Base-by-base conservation (phyloP, 1,284 basidiomycete species). In the Fomes fomentarius region DNA sequence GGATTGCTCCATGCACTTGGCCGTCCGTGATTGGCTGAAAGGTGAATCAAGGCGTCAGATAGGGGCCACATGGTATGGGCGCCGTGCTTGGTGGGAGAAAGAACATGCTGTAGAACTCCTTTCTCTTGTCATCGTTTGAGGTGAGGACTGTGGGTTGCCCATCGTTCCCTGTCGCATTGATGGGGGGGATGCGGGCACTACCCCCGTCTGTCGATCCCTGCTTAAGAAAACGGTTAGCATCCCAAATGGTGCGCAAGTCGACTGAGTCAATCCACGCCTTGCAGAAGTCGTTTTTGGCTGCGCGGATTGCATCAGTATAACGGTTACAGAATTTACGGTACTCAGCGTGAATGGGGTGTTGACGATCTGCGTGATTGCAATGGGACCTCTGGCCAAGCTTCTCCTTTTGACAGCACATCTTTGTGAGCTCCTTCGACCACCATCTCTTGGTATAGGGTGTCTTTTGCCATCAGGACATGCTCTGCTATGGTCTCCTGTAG, bases 251-350 rank as follows among this genome's bases (percentile, higher is more conserved):
- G 0, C 54, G 39, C 1, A 58, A 56, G 2, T 64, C 58, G 0
- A 69, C 54, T 0, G 64, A 54, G 24, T 73, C 70, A 1, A 77
- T 58, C 65, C 65, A 78, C 1, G 69, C 65, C 1, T 59, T 46
- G 72, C 73, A 75, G 57, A 30, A n/a, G n/a, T n/a, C n/a, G n/a
- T n/a, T n/a, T n/a, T n/a, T n/a, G n/a, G n/a, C n/a, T n/a, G n/a
- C n/a, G n/a, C 50, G 21, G 14, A 78, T 71, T 17, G 46, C 51
- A 22, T 71, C 54, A 0, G 48, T 47, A 51, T 76, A 77, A 8
- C 45, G 22, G 45, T 70, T 72, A 1, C 61, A 22, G 7, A 25
- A 45, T 7, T 26, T 14, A 4, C 57, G 42, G 46, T 48, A 62
- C 34, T 67, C 57, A 12, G 53, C 37, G 49, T 73, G 71, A 0